A percentile compares a stretch with the other conserved stretches of the same genome.
Conservation (phyloP, 345 rosid genomes). For the Eucalyptus polybractea region DNA sequence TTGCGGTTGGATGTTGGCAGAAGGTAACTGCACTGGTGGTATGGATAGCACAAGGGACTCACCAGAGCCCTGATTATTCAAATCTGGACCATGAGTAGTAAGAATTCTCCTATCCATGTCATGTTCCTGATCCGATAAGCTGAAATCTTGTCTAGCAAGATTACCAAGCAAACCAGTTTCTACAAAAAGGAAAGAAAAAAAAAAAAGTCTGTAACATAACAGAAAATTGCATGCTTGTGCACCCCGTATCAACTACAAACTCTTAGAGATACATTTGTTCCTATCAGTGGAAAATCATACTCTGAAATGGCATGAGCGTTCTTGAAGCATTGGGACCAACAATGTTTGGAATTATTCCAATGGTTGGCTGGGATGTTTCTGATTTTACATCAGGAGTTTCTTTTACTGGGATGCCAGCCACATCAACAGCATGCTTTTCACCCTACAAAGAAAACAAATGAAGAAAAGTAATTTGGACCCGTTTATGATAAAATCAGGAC, state of each 20-base stretch:
- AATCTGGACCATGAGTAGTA: slow-evolving; percentile 23
- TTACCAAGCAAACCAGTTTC: slow-evolving; percentile 88
- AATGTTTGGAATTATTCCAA: slow-evolving; percentile 25
- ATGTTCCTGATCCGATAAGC: slow-evolving; percentile 9
- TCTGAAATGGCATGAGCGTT: slow-evolving; percentile 35
- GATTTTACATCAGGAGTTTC: slow-evolving; percentile 37
- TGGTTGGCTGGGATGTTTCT: slow-evolving; percentile 47
- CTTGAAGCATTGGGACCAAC: slow-evolving; percentile 24
- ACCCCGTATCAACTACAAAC: not conserved
- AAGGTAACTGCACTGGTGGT: slow-evolving; percentile 26
- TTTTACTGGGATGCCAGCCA: slow-evolving; percentile 19
- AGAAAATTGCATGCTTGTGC: not conserved
- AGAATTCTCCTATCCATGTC: slow-evolving; percentile 13
- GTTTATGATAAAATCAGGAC: not conserved
- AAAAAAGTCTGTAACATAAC: not conserved
- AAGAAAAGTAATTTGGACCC: not conserved
- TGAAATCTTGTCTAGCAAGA: slow-evolving; percentile 53
- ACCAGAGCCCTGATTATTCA: slow-evolving; percentile 46
- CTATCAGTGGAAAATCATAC: slow-evolving; percentile 20
- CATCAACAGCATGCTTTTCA: slow-evolving; percentile 22
- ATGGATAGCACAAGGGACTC: slow-evolving; percentile 60
- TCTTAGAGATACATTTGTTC: not conserved
- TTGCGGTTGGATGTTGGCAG: slow-evolving; percentile 25
- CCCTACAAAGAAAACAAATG: not conserved
- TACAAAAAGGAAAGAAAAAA: slow-evolving; percentile 1